Conservation (phyloP, 2,329 filamentous ascomycete genomes). For the Penicillium sp. region DNA sequence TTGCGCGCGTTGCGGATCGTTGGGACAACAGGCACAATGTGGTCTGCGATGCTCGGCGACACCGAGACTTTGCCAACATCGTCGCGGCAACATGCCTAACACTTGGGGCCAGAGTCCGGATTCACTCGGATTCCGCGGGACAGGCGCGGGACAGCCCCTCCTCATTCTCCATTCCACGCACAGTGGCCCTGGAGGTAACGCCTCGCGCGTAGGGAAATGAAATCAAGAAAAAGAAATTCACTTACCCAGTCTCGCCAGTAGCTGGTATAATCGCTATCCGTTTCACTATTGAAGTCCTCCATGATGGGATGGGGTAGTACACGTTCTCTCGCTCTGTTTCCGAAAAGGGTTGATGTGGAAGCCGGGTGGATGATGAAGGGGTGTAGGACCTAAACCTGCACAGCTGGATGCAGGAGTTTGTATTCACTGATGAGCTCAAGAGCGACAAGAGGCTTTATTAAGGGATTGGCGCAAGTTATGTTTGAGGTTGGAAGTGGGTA, state of each 20-base stretch:
- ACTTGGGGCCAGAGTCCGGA: background rate
- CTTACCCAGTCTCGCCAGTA: slow-evolving; percentile 99
- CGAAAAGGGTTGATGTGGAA: slow-evolving; percentile 15
- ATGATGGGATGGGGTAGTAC: slow-evolving; percentile 52
- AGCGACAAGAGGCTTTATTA: background rate
- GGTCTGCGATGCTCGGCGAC: too few species aligned
- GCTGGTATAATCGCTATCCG: slow-evolving; percentile 97
- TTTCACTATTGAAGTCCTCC: slow-evolving; percentile 98
- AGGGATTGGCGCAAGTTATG: background rate
- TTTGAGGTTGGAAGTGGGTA: background rate
- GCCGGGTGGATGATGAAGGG: slow-evolving; percentile 21
- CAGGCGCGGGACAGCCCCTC: background rate
- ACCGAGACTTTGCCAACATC: background rate
- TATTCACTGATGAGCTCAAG: background rate
- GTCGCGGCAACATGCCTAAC: background rate
- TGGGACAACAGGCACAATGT: background rate
- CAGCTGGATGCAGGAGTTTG: background rate
- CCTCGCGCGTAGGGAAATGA: background rate
- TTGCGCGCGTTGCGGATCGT: background rate
- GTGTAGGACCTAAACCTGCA: slow-evolving; percentile 14
- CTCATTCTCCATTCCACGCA: background rate
- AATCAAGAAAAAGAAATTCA: slow-evolving; percentile 29
- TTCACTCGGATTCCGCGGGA: background rate
- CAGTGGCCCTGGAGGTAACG: background rate
- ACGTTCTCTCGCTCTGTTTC: background rate